Conservation (phyloP, 2,329 filamentous ascomycete species). For the Curvularia lunata region DNA sequence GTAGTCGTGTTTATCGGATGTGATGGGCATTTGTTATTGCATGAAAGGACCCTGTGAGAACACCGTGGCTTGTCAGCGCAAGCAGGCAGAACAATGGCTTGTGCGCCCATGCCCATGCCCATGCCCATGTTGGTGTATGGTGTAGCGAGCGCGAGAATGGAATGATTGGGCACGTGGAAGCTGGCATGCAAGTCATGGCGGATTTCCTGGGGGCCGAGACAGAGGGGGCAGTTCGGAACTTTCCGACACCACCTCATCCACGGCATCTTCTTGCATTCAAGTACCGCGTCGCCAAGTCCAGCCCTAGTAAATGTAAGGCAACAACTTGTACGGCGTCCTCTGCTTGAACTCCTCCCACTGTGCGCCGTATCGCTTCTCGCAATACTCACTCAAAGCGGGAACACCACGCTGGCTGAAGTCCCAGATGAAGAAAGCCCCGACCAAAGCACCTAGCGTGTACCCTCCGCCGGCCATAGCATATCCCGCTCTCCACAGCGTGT, state of each 20-base stretch:
- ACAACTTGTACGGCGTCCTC: slow-evolving; percentile 48
- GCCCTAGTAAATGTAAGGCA: slow-evolving; percentile 42
- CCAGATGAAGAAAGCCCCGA: slow-evolving; percentile 52
- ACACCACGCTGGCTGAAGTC: slow-evolving; percentile 56
- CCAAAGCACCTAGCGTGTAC: slow-evolving; percentile 52
- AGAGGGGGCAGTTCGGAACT: neutral
- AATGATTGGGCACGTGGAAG: slow-evolving; percentile 1
- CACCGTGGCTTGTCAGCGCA: neutral
- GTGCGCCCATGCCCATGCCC: slow-evolving; percentile 7
- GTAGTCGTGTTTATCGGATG: slow-evolving; percentile 9
- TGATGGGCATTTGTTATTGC: slow-evolving; percentile 9
- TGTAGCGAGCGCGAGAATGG: neutral
- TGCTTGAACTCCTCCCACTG: slow-evolving; percentile 52
- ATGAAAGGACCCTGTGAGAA: slow-evolving; percentile 5
- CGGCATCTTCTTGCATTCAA: neutral
- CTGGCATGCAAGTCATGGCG: neutral
- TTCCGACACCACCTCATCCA: neutral
- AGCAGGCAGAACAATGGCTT: slow-evolving; percentile 1
- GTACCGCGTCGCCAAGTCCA: neutral
- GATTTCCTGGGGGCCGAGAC: neutral
- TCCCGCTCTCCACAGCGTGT: slow-evolving; percentile 58
- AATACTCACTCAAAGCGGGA: slow-evolving; percentile 59
- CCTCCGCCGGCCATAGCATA: slow-evolving; percentile 59
- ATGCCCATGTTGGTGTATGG: slow-evolving; percentile 4
- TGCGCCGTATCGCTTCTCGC: slow-evolving; percentile 50